phyloP scores from a whole-genome alignment of 148 eudicot species.

The Cornus controversa region DNA sequence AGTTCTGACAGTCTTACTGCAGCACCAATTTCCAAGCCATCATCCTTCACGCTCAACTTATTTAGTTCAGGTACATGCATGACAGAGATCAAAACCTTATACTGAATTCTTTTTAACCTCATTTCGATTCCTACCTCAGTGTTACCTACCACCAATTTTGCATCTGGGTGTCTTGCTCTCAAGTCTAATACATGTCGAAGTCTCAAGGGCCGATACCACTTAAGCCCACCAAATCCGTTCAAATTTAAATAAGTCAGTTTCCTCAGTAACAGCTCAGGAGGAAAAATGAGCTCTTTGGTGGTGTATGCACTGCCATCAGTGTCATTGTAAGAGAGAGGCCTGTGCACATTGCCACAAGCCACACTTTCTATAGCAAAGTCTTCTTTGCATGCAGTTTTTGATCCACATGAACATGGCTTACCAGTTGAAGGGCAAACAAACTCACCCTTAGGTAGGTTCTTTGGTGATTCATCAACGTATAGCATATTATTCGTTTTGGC shows the following conservation, averaged over 20 bases:
- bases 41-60: constrained; percentile 54
- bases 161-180: constrained; percentile 71
- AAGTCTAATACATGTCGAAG: constrained; percentile 84
- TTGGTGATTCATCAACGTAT: constrained; percentile 45
- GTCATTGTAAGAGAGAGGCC: constrained; percentile 66
- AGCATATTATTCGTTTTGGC: constrained; percentile 75
- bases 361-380: constrained; percentile 20
- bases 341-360: constrained; percentile 24
- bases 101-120: constrained; percentile 78
- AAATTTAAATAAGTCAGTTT: constrained; percentile 50
- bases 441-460: constrained; percentile 39
- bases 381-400: constrained; percentile 26
- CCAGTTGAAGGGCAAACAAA: constrained; percentile 96
- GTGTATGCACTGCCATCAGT: constrained; percentile 74
- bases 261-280: constrained; percentile 77
- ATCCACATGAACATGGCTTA: constrained; percentile 86
- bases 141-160: constrained; percentile 82
- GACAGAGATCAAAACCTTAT: constrained; percentile 72
- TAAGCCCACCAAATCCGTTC: constrained; percentile 74
- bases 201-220: constrained; percentile 75
- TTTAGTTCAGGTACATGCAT: constrained; percentile 82
- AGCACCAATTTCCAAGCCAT: constrained; percentile 94
- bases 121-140: constrained; percentile 93
- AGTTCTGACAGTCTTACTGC: constrained; percentile 81
- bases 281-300: constrained; percentile 86